These are phyloP conservation scores for Stygiomarasmius scandens DNA, from an alignment of 1,284 basidiomycete species.

Conservation along the genomic window DNA sequence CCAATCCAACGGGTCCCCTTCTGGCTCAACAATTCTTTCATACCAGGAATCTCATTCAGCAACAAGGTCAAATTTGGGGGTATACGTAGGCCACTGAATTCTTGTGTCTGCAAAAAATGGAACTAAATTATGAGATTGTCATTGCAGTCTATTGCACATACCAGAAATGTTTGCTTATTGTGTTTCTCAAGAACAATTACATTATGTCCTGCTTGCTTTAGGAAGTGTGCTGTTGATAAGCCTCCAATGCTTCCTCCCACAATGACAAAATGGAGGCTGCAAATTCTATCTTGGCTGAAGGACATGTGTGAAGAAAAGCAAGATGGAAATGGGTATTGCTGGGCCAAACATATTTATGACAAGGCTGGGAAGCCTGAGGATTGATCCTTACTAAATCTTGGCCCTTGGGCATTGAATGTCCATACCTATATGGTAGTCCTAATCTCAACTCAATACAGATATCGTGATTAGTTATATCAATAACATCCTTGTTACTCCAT, in stretches of 20 bases:
- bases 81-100: constrained; percentile 8
- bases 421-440: too few species aligned
- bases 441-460: too few species aligned
- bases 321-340: too few species aligned
- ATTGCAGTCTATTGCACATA: neutral
- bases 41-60: constrained; percentile 6
- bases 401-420: too few species aligned
- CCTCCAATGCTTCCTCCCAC: constrained; percentile 19
- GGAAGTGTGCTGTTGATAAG: constrained; percentile 15
- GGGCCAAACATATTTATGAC: too few species aligned
- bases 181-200: constrained; percentile 13
- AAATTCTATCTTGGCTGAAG: too few species aligned
- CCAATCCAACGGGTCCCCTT: constrained; percentile 7
- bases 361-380: too few species aligned
- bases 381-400: too few species aligned
- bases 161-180: neutral
- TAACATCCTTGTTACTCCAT: too few species aligned
- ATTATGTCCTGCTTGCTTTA: constrained; percentile 9
- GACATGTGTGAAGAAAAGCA: too few species aligned
- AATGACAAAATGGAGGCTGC: constrained; percentile 14
- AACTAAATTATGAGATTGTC: too few species aligned
- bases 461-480: too few species aligned
- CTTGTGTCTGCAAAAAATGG: neutral
- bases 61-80: constrained; percentile 15
- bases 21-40: constrained; percentile 1